phyloP scores from a whole-genome alignment of 73 alveolate species.

The Tetrahymena elliotti region DNA sequence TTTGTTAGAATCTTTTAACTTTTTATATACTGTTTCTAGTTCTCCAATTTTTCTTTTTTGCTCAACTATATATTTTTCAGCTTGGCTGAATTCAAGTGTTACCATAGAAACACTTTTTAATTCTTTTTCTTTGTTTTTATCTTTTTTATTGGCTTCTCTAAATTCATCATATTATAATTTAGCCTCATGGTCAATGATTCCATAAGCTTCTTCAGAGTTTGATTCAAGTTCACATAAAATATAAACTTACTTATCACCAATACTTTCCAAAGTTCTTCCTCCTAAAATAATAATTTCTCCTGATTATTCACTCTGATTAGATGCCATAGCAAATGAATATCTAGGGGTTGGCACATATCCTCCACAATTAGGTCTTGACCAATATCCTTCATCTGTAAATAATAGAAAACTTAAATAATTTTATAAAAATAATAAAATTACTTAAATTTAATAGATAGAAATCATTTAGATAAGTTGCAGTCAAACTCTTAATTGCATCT shows the following conservation, averaged over 20 bases:
- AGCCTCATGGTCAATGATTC: constrained; percentile 6
- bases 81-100: constrained; percentile 31
- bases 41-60: constrained; percentile 36
- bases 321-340: constrained; percentile 30
- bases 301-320: constrained; percentile 19
- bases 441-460: constrained; percentile 16
- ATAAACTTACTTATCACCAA: constrained; percentile 8
- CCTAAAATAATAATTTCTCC: constrained; percentile 34
- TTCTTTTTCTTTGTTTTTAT: constrained; percentile 23
- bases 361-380: constrained; percentile 35
- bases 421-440: not conserved
- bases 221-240: constrained; percentile 29
- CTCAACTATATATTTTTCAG: constrained; percentile 34
- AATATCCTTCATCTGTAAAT: constrained; percentile 10
- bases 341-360: constrained; percentile 39
- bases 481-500: constrained; percentile 9
- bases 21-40: constrained; percentile 13
- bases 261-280: constrained; percentile 27
- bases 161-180: constrained; percentile 19
- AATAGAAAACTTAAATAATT: not conserved
- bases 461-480: constrained; percentile 20
- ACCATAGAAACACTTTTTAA: constrained; percentile 13
- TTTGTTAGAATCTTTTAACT: not conserved
- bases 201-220: constrained; percentile 37
- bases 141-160: constrained; percentile 9